A percentile compares a stretch with the other conserved stretches of the same genome.
These are phyloP conservation scores for Ambrosia trifida DNA, from an alignment of 129 eudicot genomes.

Conservation along the genomic window DNA sequence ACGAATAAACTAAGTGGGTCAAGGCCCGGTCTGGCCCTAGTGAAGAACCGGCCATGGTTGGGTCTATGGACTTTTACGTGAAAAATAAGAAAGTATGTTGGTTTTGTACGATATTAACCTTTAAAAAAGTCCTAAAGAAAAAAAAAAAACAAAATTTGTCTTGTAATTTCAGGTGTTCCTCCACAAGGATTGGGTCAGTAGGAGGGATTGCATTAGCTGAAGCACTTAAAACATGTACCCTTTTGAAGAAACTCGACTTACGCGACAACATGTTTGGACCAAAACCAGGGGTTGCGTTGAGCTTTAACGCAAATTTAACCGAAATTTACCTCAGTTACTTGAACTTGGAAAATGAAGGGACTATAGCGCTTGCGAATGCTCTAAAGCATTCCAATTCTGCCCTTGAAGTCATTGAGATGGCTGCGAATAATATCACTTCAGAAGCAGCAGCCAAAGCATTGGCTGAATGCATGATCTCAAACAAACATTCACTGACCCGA, in stretches of 20 bases:
- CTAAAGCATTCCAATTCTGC: slow-evolving; percentile 50
- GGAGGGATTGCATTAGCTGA: slow-evolving; percentile 72
- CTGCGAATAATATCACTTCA: slow-evolving; percentile 76
- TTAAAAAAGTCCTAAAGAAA: neutral
- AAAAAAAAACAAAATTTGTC: neutral
- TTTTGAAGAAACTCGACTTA: slow-evolving; percentile 69
- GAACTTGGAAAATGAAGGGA: slow-evolving; percentile 67
- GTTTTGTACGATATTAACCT: too few relatives aligned
- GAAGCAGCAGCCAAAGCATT: slow-evolving; percentile 63
- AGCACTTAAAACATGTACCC: slow-evolving; percentile 49
- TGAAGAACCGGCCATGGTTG: too few relatives aligned
- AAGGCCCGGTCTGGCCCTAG: too few relatives aligned
- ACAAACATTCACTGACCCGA: slow-evolving; percentile 43
- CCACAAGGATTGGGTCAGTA: slow-evolving; percentile 63
- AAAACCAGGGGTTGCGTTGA: slow-evolving; percentile 57
- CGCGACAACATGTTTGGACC: slow-evolving; percentile 79
- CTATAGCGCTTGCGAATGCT: slow-evolving; percentile 53
- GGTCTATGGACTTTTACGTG: too few relatives aligned
- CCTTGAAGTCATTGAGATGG: slow-evolving; percentile 63
- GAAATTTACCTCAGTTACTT: slow-evolving; percentile 72
- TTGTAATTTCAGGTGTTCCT: slow-evolving; percentile 66
- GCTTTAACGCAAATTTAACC: slow-evolving; percentile 48
- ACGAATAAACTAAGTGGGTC: too few relatives aligned
- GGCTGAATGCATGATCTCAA: slow-evolving; percentile 54
- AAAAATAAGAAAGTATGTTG: too few relatives aligned